Evolutionary conservation across 306 rosid species (phyloP), one percentile per base, ranked within the genome.

Genomic region (Quercus gilva): DNA sequence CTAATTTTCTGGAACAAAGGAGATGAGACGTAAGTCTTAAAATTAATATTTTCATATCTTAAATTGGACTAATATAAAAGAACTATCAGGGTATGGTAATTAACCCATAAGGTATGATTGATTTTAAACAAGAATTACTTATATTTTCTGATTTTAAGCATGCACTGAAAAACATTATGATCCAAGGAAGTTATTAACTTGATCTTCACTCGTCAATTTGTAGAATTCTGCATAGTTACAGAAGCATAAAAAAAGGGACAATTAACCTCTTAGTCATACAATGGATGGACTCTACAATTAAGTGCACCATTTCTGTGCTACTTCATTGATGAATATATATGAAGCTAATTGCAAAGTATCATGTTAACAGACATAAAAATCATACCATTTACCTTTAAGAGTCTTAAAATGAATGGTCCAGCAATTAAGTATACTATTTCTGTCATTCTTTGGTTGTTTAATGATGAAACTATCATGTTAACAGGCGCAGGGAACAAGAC

Each of bases 401-500:
- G 53, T 45, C 53, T 9, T 45, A 45, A 45, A 45, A 45, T 45
- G 3, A 45, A 45, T 45, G 53, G 53, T 7, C 43, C 14, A 14
- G 6, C 17, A 5, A n/a, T 6, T 1, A 28, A 25, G 21, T 64
- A 18, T 8, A 64, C 20, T 15, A 6, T 64, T 28, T 64, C 23
- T 45, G 15, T 29, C 1, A 28, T 15, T 64, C 45, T 45, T 15
- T 45, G 53, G 17, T 49, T 49, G 15, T 49, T 49, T 13, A 49
- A 10, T 49, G 28, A 60, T 23, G 13, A 60, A 20, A 60, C 19
- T 10, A 72, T 45, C 53, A 8, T 23, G 7, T 55, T 1, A 74
- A 76, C 84, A 88, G 92, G 76, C 7, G 60, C 31, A 84, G 52
- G 59, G 89, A 86, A 74, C 92, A 86, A 77, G 88, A 88, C 65